Base-by-base conservation (phyloP, 2,329 filamentous ascomycete genomes). In the Aspergillus sp. region DNA sequence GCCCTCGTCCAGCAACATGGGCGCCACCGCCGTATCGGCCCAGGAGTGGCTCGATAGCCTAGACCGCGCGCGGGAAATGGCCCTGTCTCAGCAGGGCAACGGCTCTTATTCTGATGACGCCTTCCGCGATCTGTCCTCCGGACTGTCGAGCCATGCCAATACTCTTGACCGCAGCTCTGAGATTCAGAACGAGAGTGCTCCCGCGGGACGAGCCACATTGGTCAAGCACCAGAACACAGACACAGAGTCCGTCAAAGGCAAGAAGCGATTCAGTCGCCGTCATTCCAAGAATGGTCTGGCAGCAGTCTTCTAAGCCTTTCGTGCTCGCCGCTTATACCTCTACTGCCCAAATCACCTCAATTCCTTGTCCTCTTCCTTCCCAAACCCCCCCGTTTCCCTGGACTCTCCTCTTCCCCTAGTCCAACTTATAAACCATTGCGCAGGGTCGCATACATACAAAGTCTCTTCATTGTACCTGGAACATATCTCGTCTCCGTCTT, bases 281-380 rank as follows among this genome's bases (percentile, higher is more conserved):
- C 92, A 97, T 78, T 96, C 91, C 15, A 96, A 96, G 79, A 97
- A 92, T 75, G 93, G 94, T n/a, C 84, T 97, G 52, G 92, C 92
- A 28, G 90, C 93, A 52, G 90, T 91, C 54, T 97, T 97, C 73
- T 96, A 76, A 76, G 60, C 30, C 6, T 17, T 21, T 19, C 45
- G 50, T 30, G 32, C 41, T 43, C 51, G 19, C 52, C 48, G 32
- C 32, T 36, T 5, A 36, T 36, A 13, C 12, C 32, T 55, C 41
- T 57, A n/a, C 23, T 53, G 43, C 21, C 60, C 54, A 48, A 21
- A 28, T 52, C 15, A 58, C 47, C 45, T 54, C 38, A 57, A 39
- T 30, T 9, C 28, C 50, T 54, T 43, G 38, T 53, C 17, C 21
- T 57, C 32, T 39, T 59, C 50, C 53, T 28, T 43, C 43, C 57